A percentile compares a stretch with the other conserved stretches of the same genome.
Conservation (phyloP, 169 alveolate genomes). For the Plasmodium gonderi region DNA sequence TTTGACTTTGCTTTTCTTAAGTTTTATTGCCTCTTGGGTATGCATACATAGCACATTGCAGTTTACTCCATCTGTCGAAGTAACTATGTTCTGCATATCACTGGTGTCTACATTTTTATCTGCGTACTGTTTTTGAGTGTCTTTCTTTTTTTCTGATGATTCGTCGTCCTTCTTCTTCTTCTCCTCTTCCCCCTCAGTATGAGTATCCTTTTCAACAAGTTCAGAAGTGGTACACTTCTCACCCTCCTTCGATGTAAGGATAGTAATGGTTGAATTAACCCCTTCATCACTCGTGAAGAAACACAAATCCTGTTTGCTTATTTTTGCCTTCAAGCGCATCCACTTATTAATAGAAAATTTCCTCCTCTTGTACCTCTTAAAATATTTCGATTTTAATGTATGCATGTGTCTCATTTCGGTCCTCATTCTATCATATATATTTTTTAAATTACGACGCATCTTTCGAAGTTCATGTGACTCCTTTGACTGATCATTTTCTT, state of each 20-base stretch:
- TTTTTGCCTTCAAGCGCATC: slow-evolving; percentile 13
- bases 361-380: slow-evolving; percentile 28
- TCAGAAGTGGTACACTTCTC: neutral
- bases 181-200: neutral
- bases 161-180: neutral
- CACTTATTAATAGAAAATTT: slow-evolving; percentile 35
- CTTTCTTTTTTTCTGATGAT: neutral
- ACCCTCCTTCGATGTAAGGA: neutral
- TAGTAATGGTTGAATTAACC: too few species aligned
- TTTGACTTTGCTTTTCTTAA: neutral
- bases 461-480: slow-evolving; percentile 51
- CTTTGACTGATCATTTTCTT: slow-evolving; percentile 69
- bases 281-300: neutral
- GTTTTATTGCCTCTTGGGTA: neutral
- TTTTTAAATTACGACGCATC: slow-evolving; percentile 41
- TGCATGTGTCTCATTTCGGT: slow-evolving; percentile 38
- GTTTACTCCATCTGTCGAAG: neutral
- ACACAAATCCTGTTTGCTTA: neutral
- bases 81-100: neutral
- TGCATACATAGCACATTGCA: neutral
- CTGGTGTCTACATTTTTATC: slow-evolving; percentile 24
- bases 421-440: slow-evolving; percentile 39
- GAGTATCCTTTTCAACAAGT: neutral
- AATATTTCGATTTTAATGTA: slow-evolving; percentile 16
- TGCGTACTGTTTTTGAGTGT: neutral